A percentile compares a stretch with the other conserved stretches of the same genome.
phyloP scores from a whole-genome alignment of 2,329 filamentous ascomycete species.

The Cercospora berteroae region DNA sequence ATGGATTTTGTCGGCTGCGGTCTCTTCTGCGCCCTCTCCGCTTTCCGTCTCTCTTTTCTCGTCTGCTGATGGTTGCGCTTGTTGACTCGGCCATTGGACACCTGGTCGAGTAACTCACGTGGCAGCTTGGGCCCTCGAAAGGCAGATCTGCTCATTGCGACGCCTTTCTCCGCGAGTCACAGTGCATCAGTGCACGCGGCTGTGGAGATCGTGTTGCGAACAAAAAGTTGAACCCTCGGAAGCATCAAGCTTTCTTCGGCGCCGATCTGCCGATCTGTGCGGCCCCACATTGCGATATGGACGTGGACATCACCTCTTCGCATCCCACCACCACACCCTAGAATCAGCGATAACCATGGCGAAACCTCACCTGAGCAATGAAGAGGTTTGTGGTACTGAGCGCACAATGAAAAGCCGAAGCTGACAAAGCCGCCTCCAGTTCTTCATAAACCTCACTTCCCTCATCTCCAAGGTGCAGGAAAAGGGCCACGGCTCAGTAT shows the following conservation, averaged over 20 bases:
- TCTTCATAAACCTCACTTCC: slow-evolving; percentile 66
- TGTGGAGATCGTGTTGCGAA: background rate
- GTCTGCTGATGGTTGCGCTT: slow-evolving; percentile 24
- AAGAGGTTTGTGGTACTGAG: slow-evolving; percentile 52
- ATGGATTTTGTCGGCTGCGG: slow-evolving; percentile 7
- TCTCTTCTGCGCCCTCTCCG: slow-evolving; percentile 63
- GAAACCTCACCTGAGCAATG: slow-evolving; percentile 56
- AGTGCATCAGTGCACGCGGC: background rate
- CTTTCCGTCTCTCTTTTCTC: slow-evolving; percentile 56
- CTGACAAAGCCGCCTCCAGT: slow-evolving; percentile 50
- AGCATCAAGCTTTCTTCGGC: slow-evolving; percentile 6
- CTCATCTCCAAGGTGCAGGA: slow-evolving; percentile 67
- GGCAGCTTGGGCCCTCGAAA: slow-evolving; percentile 46
- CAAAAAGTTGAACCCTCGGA: background rate
- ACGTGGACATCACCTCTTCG: slow-evolving; percentile 13
- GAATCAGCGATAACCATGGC: slow-evolving; percentile 41
- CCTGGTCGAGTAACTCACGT: slow-evolving; percentile 45
- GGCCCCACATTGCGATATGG: slow-evolving; percentile 7
- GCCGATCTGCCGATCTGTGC: slow-evolving; percentile 3
- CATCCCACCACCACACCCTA: background rate
- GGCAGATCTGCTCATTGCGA: slow-evolving; percentile 29
- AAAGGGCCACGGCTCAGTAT: slow-evolving; percentile 70
- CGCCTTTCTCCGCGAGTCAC: background rate
- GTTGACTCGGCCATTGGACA: slow-evolving; percentile 33
- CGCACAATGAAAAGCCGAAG: background rate